Base-by-base conservation (phyloP, 805 yeast species). In the Isabelozyma gotoi region DNA sequence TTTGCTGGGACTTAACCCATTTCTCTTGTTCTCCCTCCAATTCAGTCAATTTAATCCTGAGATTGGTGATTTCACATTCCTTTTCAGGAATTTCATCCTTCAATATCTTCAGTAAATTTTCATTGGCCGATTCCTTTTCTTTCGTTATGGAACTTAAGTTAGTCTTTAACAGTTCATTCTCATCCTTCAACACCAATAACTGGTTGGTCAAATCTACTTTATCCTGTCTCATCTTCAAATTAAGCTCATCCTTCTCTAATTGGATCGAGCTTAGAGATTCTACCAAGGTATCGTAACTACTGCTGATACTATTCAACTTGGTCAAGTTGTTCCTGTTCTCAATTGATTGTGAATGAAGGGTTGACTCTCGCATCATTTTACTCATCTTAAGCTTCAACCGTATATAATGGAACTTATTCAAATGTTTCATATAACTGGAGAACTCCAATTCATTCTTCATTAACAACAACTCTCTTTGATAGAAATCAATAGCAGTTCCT, bases 381-480 rank as follows among this genome's bases (percentile, higher is more conserved):
- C 39, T 42, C 37, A 45, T 34, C 16, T 43, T 34, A 8, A 51
- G 33, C 40, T 55, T 57, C 16, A 53, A 38, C 29, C 49, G 45
- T 7, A 58, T 43, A 39, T 57, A 59, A 19, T 50, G 42, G 34
- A 40, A 65, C 49, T 75, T 73, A 42, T 67, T 69, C 45, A 78
- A 65, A 40, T 75, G 68, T 39, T 76, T 77, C 51, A 80, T 55
- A 57, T 78, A 82, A 39, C 73, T 70, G 3, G 79, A 67, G 51
- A 84, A 84, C 39, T 81, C 84, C 32, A 81, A 63, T 55, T 84
- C 89, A 56, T 84, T 84, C 40, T 74, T 73, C 45, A 73, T 52
- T 31, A 83, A 65, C 42, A 83, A 57, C 12, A 82, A 62, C 52
- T 84, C 88, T 43, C 88, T 66, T 42, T 78, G 78, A 46, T 77